These are phyloP conservation scores for Zizania palustris DNA, from an alignment of 202 grass and related monocot genomes.

Conservation along the genomic window DNA sequence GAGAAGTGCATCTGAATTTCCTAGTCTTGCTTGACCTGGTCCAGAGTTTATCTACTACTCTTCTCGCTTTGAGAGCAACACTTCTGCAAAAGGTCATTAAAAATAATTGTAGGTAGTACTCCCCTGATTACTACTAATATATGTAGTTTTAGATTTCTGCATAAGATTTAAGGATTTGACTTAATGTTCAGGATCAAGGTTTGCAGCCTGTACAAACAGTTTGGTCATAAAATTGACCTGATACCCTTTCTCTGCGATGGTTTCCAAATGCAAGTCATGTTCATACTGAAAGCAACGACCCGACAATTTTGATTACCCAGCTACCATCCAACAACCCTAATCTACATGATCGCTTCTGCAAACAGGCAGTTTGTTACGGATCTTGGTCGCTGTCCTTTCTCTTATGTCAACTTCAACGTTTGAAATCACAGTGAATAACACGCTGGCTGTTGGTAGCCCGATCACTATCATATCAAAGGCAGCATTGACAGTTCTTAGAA, in stretches of 20 bases:
- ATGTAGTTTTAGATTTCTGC: too few species aligned
- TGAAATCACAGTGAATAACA: not conserved
- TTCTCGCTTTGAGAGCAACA: not conserved
- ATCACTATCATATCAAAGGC: not conserved
- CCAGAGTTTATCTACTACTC: not conserved
- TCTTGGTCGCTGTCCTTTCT: conserved; percentile 9
- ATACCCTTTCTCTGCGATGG: not conserved
- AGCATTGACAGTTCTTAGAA: not conserved
- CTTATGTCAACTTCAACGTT: conserved; percentile 34
- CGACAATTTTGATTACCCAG: conserved; percentile 24
- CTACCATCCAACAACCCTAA: conserved; percentile 30
- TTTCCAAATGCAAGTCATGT: conserved; percentile 25
- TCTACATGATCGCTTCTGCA: not conserved
- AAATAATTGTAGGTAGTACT: conserved; percentile 28
- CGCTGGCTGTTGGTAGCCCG: not conserved
- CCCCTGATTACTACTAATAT: too few species aligned
- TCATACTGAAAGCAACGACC: conserved; percentile 38
- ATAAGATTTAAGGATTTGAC: too few species aligned
- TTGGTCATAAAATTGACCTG: not conserved
- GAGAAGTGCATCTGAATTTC: not conserved
- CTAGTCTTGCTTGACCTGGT: not conserved
- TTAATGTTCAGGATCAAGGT: not conserved
- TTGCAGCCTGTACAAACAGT: not conserved
- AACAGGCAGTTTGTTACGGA: conserved; percentile 20
- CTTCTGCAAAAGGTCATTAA: not conserved